These are phyloP conservation scores for Paramecium caudatum DNA, from an alignment of 73 alveolate genomes.

Conservation along the genomic window DNA sequence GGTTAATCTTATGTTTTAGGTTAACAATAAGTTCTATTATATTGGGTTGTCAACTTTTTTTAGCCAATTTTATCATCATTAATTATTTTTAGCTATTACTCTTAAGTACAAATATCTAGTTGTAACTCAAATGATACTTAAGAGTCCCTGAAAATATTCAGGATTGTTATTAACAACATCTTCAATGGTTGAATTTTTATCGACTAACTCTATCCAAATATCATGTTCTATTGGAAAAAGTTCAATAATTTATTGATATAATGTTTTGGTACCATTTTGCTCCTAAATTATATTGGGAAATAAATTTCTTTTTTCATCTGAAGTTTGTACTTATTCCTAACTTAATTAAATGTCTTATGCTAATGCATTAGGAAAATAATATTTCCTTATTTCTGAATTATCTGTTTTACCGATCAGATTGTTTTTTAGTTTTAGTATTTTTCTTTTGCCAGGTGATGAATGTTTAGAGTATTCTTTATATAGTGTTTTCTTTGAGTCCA, in stretches of 20 bases:
- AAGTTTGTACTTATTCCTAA: too few relatives aligned
- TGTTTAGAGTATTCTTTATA: constrained; percentile 14
- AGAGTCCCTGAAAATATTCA: neutral
- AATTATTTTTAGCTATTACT: too few relatives aligned
- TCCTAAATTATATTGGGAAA: neutral
- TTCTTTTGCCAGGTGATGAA: constrained; percentile 13
- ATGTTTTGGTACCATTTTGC: neutral
- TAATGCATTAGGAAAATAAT: constrained; percentile 9
- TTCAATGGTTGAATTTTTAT: constrained; percentile 17
- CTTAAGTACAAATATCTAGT: too few relatives aligned
- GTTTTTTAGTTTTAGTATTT: constrained; percentile 18
- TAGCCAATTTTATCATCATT: too few relatives aligned
- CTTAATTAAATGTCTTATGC: neutral
- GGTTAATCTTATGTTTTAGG: constrained; percentile 6
- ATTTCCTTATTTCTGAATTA: neutral
- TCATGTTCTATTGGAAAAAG: constrained; percentile 14
- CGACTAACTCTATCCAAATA: constrained; percentile 20
- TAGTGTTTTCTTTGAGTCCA: neutral
- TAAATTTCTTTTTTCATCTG: neutral
- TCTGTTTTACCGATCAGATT: neutral
- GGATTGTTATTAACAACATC: constrained; percentile 22
- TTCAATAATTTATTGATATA: neutral
- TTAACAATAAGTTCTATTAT: neutral
- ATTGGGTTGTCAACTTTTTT: neutral
- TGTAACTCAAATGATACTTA: too few relatives aligned